phyloP scores from a whole-genome alignment of 1,284 basidiomycete species.

The Pisolithus thermaeus region DNA sequence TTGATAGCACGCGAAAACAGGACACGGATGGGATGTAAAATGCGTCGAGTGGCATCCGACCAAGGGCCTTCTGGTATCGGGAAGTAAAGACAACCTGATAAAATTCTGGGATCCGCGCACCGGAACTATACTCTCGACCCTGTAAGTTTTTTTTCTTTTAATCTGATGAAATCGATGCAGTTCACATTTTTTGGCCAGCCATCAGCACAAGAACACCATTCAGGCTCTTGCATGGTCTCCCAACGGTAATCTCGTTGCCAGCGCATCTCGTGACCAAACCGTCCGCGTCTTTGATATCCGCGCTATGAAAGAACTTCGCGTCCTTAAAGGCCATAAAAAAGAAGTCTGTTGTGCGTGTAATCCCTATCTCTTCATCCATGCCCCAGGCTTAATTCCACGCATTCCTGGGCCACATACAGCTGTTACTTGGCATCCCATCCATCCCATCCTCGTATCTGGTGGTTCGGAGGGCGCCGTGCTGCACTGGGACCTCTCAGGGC shows the following conservation, averaged over 20 bases:
- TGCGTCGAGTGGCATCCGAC: conserved; percentile 98
- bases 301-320: conserved; percentile 90
- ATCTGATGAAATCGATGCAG: not conserved
- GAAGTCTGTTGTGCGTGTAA: conserved; percentile 92
- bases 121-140: conserved; percentile 78
- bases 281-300: conserved; percentile 98
- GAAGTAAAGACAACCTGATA: conserved; percentile 96
- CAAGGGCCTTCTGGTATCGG: conserved; percentile 90
- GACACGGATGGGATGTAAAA: conserved; percentile 98
- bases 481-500: conserved; percentile 81
- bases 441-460: conserved; percentile 88
- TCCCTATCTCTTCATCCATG: not conserved
- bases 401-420: conserved; percentile 38
- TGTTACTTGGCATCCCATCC: conserved; percentile 92
- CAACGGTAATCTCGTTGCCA: conserved; percentile 89
- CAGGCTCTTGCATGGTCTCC: conserved; percentile 92
- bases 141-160: conserved; percentile 45
- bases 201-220: conserved; percentile 96
- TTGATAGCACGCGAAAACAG: conserved; percentile 26
- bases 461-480: conserved; percentile 91
- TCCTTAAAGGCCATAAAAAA: conserved; percentile 93
- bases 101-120: conserved; percentile 99
- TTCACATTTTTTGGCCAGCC: conserved; percentile 40
- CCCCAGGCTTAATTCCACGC: not conserved
- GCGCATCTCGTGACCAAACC: conserved; percentile 90